Evolutionary conservation across 2,329 filamentous ascomycete genomes (phyloP), one percentile per base, ranked within the genome.

Genomic region (Lecanoromycetidae sp.): DNA sequence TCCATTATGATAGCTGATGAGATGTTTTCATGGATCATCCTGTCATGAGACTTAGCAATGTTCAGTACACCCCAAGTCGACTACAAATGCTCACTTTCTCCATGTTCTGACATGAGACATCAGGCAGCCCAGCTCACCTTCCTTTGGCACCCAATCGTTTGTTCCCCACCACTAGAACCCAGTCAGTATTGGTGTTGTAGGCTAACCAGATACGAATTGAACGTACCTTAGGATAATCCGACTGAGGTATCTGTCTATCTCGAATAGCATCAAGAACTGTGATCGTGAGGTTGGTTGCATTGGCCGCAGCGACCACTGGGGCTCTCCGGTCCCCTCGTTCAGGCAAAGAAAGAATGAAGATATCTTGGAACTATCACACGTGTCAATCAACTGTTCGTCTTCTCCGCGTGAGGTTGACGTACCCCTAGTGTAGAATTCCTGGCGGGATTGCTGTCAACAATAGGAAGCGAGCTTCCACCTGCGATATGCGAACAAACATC

Each of bases 341-440:
- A 17, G 49, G 49, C n/a, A 51, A 29, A n/a, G 49, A 51, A 19
- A 51, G 49, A 13, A 48, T 29, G 23, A 48, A 51, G 4, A 51
- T 40, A 17, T 51, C 36, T 27, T 51, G 49, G 23, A 51, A 51
- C 49, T 51, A n/a, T n/a, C n/a, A n/a, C n/a, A n/a, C n/a, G n/a
- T n/a, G n/a, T n/a, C n/a, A n/a, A n/a, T n/a, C n/a, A n/a, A n/a
- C n/a, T n/a, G n/a, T n/a, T n/a, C n/a, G n/a, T n/a, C n/a, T n/a
- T n/a, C n/a, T n/a, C n/a, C n/a, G n/a, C n/a, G 25, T 5, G 7
- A 2, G 13, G 12, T 26, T n/a, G 15, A 44, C 34, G 20, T 45
- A 52, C 50, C 22, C 50, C 50, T 4, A 52, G 33, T 10, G 50
- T 52, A 12, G 23, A 20, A 27, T 52, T 52, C 17, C 30, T 26